Conservation (phyloP, 1,284 basidiomycete genomes). For the Neolentinus lepideus region DNA sequence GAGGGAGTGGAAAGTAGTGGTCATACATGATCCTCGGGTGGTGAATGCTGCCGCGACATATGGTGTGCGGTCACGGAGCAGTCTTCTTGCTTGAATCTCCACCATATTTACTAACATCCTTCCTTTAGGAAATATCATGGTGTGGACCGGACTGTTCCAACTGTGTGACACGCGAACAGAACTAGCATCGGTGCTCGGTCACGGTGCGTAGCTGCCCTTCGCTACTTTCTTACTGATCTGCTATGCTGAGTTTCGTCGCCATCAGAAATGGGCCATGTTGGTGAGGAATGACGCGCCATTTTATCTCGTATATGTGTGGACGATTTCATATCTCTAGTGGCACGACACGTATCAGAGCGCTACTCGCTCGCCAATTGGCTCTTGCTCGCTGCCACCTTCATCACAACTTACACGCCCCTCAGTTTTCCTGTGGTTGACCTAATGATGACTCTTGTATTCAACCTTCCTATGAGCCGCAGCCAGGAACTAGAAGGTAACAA, state of each 20-base stretch:
- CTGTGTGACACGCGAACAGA: constrained; percentile 76
- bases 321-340: constrained; percentile 37
- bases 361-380: constrained; percentile 55
- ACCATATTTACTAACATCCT: neutral
- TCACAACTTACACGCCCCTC: constrained; percentile 48
- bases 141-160: constrained; percentile 88
- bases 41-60: constrained; percentile 82
- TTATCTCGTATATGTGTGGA: constrained; percentile 7
- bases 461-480: constrained; percentile 79
- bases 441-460: constrained; percentile 51
- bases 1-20: constrained; percentile 70
- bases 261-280: constrained; percentile 83
- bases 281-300: constrained; percentile 26
- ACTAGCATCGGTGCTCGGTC: constrained; percentile 81
- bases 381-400: constrained; percentile 38
- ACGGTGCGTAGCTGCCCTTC: constrained; percentile 46
- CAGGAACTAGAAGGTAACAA: constrained; percentile 72
- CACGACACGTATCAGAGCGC: constrained; percentile 70
- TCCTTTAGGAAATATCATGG: constrained; percentile 64
- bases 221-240: neutral
- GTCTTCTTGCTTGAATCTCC: neutral
- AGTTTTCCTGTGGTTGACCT: constrained; percentile 41
- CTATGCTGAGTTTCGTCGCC: neutral
- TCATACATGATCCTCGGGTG: constrained; percentile 68
- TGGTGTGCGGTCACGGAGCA: constrained; percentile 31